Percentiles rank a stretch among this genome's conserved stretches.
These are phyloP conservation scores for Turritis glabra DNA, from an alignment of 345 rosid genomes.

Conservation along the genomic window DNA sequence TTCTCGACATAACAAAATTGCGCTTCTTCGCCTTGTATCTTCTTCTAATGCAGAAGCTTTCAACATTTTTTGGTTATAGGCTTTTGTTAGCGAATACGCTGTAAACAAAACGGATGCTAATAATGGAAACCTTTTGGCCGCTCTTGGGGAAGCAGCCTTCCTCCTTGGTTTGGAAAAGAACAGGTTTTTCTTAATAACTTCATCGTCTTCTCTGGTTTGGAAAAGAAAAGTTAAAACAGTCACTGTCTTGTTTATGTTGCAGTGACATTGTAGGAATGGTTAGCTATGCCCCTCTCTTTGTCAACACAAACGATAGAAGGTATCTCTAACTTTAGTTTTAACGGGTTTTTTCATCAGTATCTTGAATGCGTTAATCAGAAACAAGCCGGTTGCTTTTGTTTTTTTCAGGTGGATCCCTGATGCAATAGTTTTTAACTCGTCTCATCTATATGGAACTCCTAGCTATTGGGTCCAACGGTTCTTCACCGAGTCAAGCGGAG, in stretches of 20 bases:
- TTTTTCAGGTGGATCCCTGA: slow-evolving; percentile 78
- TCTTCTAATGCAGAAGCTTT: slow-evolving; percentile 1
- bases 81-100: slow-evolving; percentile 94
- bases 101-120: slow-evolving; percentile 71
- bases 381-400: background rate
- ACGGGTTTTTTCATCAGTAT: background rate
- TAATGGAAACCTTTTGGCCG: slow-evolving; percentile 80
- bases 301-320: slow-evolving; percentile 69
- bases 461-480: slow-evolving; percentile 90
- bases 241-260: slow-evolving; percentile 32
- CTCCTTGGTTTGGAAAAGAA: slow-evolving; percentile 91
- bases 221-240: background rate
- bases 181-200: slow-evolving; percentile 46
- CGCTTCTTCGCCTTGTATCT: background rate
- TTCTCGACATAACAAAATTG: background rate
- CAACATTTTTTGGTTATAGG: slow-evolving; percentile 43
- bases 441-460: slow-evolving; percentile 82
- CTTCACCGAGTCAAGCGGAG: slow-evolving; percentile 80
- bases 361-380: background rate
- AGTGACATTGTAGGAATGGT: slow-evolving; percentile 89
- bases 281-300: slow-evolving; percentile 94
- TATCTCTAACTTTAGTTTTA: slow-evolving; percentile 24
- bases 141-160: slow-evolving; percentile 86
- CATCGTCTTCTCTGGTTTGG: background rate
- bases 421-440: slow-evolving; percentile 81